phyloP scores from a whole-genome alignment of 2,329 filamentous ascomycete genomes.

The Penicillium decumbens region DNA sequence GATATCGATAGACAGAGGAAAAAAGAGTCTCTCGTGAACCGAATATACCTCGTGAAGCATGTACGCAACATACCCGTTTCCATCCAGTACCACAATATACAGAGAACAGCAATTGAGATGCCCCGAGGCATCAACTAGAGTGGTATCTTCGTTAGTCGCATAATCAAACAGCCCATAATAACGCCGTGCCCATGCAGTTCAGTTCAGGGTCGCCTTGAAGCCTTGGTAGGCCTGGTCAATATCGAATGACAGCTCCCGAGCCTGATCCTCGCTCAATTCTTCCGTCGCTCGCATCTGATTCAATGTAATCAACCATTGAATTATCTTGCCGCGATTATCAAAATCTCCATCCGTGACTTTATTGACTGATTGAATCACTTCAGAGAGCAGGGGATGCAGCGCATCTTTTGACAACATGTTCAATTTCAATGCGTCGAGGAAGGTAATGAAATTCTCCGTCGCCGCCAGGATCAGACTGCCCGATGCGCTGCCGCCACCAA shows the following conservation, averaged over 20 bases:
- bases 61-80: background rate
- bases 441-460: slow-evolving; percentile 97
- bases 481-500: slow-evolving; percentile 41
- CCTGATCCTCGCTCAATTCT: slow-evolving; percentile 80
- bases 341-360: slow-evolving; percentile 95
- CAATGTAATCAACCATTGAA: slow-evolving; percentile 94
- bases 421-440: slow-evolving; percentile 88
- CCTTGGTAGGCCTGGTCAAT: slow-evolving; percentile 93
- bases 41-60: background rate
- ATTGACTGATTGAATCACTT: slow-evolving; percentile 95
- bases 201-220: slow-evolving; percentile 75
- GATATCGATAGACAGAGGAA: background rate
- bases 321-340: slow-evolving; percentile 91
- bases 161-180: slow-evolving; percentile 7
- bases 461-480: slow-evolving; percentile 74
- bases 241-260: slow-evolving; percentile 82
- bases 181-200: slow-evolving; percentile 19
- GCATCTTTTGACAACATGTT: slow-evolving; percentile 92
- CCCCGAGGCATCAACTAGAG: background rate
- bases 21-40: background rate
- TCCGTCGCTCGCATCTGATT: slow-evolving; percentile 98
- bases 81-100: background rate
- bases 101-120: background rate
- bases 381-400: slow-evolving; percentile 87
- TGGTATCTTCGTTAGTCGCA: slow-evolving; percentile 12